Conservation (phyloP, 179 eudicot genomes). For the Sideroxylon spinosum region DNA sequence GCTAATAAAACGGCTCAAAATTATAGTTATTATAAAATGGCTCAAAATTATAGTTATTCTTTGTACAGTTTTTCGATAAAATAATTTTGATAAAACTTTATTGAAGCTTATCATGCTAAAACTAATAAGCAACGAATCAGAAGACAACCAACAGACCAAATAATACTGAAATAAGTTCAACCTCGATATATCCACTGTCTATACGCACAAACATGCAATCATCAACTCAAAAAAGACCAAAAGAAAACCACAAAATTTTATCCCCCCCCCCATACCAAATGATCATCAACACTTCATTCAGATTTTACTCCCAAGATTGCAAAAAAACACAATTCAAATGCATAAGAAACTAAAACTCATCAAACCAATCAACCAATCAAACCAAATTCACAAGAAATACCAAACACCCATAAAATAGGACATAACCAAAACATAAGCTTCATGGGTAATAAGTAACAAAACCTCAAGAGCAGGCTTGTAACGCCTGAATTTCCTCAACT, state of each 20-base stretch:
- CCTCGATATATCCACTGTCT: background rate
- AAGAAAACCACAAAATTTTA: background rate
- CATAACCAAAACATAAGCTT: background rate
- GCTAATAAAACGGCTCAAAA: too few relatives aligned
- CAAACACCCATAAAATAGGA: constrained; percentile 7
- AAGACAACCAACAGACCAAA: background rate
- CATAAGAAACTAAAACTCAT: background rate
- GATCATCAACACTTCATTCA: background rate
- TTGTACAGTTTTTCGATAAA: background rate
- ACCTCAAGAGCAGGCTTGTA: constrained; percentile 80
- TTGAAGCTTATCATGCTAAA: too few relatives aligned
- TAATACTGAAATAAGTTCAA: background rate
- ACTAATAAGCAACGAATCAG: background rate
- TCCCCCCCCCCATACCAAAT: background rate
- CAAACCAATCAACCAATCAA: constrained; percentile 4
- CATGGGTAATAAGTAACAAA: background rate
- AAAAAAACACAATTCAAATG: background rate
- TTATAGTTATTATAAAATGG: too few relatives aligned
- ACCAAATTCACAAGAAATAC: background rate
- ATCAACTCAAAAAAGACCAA: background rate
- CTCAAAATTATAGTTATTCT: too few relatives aligned
- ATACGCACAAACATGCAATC: background rate
- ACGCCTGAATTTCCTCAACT: constrained; percentile 61
- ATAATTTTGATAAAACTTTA: background rate
- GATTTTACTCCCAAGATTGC: background rate